A percentile compares a stretch with the other conserved stretches of the same genome.
phyloP scores from a whole-genome alignment of 1,284 basidiomycete species.

The Ustilago nuda region DNA sequence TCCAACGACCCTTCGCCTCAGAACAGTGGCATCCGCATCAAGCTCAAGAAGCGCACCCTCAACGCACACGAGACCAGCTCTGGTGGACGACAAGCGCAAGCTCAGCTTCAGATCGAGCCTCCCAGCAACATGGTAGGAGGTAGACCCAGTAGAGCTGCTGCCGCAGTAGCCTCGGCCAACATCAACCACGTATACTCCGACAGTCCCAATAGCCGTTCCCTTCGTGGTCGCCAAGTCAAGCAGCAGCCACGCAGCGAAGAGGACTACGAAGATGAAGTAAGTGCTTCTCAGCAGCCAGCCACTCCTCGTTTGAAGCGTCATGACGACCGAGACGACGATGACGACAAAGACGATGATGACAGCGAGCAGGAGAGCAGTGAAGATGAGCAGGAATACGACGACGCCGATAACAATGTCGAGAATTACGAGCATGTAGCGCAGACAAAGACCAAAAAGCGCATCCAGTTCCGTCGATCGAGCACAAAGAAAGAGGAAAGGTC shows the following conservation, averaged over 20 bases:
- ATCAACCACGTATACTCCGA: constrained; percentile 22
- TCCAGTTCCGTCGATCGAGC: not conserved
- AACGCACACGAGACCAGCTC: constrained; percentile 24
- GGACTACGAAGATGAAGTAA: constrained; percentile 45
- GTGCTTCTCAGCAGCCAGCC: constrained; percentile 8
- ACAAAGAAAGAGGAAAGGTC: not conserved
- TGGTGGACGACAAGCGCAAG: constrained; percentile 35
- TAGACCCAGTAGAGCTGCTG: constrained; percentile 25
- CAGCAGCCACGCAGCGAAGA: constrained; percentile 39
- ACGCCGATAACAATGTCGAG: too few relatives aligned
- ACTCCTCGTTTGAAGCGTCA: not conserved
- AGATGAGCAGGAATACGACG: not conserved
- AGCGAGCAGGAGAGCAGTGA: not conserved
- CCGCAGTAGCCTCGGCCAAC: constrained; percentile 26
- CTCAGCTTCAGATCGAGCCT: constrained; percentile 40
- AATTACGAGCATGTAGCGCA: not conserved
- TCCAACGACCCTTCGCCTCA: constrained; percentile 20
- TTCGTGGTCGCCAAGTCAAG: constrained; percentile 26
- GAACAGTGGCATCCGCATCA: constrained; percentile 16
- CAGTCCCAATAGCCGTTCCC: constrained; percentile 6
- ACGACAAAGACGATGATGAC: not conserved
- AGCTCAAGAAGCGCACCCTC: constrained; percentile 32
- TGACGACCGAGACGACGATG: not conserved
- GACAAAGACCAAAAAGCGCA: not conserved
- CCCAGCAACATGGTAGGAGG: constrained; percentile 15